phyloP scores from a whole-genome alignment of 306 rosid species.

The Betula pendula region DNA sequence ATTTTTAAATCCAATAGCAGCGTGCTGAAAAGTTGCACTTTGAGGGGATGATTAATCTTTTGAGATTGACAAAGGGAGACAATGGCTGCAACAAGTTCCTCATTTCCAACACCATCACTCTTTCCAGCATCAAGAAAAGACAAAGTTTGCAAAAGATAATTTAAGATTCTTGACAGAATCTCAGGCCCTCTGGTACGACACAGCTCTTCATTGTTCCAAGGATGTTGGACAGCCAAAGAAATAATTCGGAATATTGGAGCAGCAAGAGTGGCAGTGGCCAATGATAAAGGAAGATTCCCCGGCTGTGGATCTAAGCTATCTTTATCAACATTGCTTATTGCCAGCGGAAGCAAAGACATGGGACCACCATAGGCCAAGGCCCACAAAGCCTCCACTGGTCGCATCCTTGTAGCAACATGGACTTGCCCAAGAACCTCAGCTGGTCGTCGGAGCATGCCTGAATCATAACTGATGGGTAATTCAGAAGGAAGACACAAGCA shows the following conservation, averaged over 20 bases:
- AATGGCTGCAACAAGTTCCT: slow-evolving; percentile 91
- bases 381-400: slow-evolving; percentile 88
- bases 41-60: slow-evolving; percentile 69
- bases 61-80: slow-evolving; percentile 87
- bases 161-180: slow-evolving; percentile 87
- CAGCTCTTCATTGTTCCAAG: slow-evolving; percentile 89
- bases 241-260: slow-evolving; percentile 81
- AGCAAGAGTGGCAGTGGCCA: slow-evolving; percentile 81
- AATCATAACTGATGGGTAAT: slow-evolving; percentile 32
- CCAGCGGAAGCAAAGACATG: slow-evolving; percentile 89
- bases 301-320: slow-evolving; percentile 73
- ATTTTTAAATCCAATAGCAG: slow-evolving; percentile 82
- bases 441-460: slow-evolving; percentile 88
- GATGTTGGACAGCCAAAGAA: slow-evolving; percentile 66
- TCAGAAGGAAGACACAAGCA: slow-evolving; percentile 29
- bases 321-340: slow-evolving; percentile 65
- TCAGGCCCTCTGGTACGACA: slow-evolving; percentile 88
- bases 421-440: slow-evolving; percentile 99
- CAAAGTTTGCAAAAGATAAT: slow-evolving; percentile 76
- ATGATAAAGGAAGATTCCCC: slow-evolving; percentile 60
- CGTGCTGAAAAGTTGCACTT: slow-evolving; percentile 86
- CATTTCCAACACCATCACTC: slow-evolving; percentile 73
- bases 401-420: slow-evolving; percentile 81
- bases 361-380: slow-evolving; percentile 97
- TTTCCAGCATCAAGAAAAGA: slow-evolving; percentile 70